These are phyloP conservation scores for Penicillium sp. DNA, from an alignment of 2,329 filamentous ascomycete genomes.

Conservation along the genomic window DNA sequence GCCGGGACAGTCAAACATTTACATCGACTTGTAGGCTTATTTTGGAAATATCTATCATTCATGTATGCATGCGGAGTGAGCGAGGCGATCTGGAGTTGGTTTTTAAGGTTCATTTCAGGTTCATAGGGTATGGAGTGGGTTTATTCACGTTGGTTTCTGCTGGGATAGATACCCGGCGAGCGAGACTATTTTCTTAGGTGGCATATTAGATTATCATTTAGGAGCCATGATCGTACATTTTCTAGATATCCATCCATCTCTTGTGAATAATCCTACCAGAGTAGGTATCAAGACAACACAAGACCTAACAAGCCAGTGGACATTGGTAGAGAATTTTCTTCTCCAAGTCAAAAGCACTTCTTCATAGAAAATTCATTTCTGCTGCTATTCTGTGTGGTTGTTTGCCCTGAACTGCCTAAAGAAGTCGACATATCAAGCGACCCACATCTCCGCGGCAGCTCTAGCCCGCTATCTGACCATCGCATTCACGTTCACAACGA, in stretches of 20 bases:
- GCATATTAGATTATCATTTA: neutral
- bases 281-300: too few relatives aligned
- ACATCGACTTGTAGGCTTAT: conserved; percentile 9
- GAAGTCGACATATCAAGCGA: neutral
- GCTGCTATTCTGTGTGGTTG: neutral
- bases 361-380: neutral
- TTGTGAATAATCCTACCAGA: too few relatives aligned
- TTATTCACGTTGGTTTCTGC: neutral
- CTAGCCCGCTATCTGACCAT: neutral
- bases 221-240: neutral
- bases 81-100: neutral
- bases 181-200: neutral
- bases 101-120: neutral
- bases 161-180: neutral
- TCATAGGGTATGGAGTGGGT: neutral
- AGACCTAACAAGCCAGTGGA: neutral
- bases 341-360: neutral
- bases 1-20: conserved; percentile 7
- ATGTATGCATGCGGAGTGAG: neutral
- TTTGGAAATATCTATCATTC: neutral
- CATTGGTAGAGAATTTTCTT: neutral
- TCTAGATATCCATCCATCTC: too few relatives aligned
- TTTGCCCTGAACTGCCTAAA: neutral
- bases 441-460: neutral
- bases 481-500: neutral